Percentiles rank a stretch among this genome's conserved stretches.
Conservation (phyloP, 2,329 filamentous ascomycete genomes). For the Plenodomus biglobosus region DNA sequence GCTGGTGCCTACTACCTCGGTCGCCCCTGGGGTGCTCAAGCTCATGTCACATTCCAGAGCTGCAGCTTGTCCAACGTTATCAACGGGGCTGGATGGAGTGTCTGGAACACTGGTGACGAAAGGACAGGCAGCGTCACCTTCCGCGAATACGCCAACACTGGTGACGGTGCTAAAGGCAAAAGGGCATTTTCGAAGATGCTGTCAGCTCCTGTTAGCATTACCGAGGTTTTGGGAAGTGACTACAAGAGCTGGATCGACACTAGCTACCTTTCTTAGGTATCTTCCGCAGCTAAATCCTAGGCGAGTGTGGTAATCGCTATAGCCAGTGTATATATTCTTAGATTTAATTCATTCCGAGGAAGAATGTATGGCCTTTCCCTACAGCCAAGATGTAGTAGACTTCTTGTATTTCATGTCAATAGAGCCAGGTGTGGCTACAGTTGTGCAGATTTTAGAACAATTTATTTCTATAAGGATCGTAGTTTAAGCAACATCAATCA, state of each 20-base stretch:
- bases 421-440: too few relatives aligned
- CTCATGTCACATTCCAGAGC: slow-evolving; percentile 56
- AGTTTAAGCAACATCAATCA: too few relatives aligned
- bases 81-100: slow-evolving; percentile 60
- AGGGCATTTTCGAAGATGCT: slow-evolving; percentile 55
- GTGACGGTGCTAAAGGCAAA: slow-evolving; percentile 56
- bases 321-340: slow-evolving; percentile 1
- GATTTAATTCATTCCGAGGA: too few relatives aligned
- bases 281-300: neutral
- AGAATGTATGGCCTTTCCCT: too few relatives aligned
- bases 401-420: too few relatives aligned
- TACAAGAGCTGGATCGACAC: slow-evolving; percentile 38
- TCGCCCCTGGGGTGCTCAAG: slow-evolving; percentile 56
- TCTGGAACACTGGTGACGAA: slow-evolving; percentile 56
- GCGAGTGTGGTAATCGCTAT: neutral
- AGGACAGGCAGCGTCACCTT: slow-evolving; percentile 58
- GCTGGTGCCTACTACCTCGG: slow-evolving; percentile 54
- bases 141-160: slow-evolving; percentile 62
- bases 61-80: slow-evolving; percentile 58
- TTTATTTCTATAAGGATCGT: too few relatives aligned
- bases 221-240: slow-evolving; percentile 48
- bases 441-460: too few relatives aligned
- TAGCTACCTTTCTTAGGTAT: slow-evolving; percentile 27
- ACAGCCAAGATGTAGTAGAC: too few relatives aligned
- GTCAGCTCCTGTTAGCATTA: slow-evolving; percentile 47